Evolutionary conservation across 768 basidiomycete species (phyloP).

Genomic region (Boletus eberwhitei): DNA sequence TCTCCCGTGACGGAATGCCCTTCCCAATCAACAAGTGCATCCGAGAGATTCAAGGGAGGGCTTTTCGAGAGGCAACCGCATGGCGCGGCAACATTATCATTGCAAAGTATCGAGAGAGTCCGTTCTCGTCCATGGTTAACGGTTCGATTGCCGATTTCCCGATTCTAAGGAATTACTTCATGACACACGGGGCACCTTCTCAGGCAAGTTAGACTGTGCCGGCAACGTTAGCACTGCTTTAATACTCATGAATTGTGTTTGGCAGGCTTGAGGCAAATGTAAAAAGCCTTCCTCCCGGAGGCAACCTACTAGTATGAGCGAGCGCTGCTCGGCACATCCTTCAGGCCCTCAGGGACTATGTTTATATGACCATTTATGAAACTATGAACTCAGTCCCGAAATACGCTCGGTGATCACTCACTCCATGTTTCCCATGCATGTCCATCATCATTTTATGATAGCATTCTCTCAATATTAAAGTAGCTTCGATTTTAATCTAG

Average conservation of each 20-base stretch:
- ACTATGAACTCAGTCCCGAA: slow-evolving; percentile 11
- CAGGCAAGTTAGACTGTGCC: slow-evolving; percentile 34
- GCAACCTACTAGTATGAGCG: neutral
- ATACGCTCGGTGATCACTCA: slow-evolving; percentile 8
- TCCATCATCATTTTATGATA: slow-evolving; percentile 20
- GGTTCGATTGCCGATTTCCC: slow-evolving; percentile 84
- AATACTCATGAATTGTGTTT: slow-evolving; percentile 21
- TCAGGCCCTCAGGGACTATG: slow-evolving; percentile 18
- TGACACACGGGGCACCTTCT: slow-evolving; percentile 56
- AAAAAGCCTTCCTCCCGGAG: slow-evolving; percentile 7
- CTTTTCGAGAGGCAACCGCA: slow-evolving; percentile 58
- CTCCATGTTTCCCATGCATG: slow-evolving; percentile 25
- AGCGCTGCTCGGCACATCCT: slow-evolving; percentile 1
- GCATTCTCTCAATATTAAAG: slow-evolving; percentile 10
- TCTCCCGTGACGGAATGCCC: slow-evolving; percentile 77
- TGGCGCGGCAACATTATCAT: slow-evolving; percentile 82
- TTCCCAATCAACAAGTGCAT: slow-evolving; percentile 79
- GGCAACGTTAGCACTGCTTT: slow-evolving; percentile 9
- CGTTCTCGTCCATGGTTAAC: slow-evolving; percentile 55
- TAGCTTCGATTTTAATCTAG: slow-evolving; percentile 24
- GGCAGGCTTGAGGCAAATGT: slow-evolving; percentile 27
- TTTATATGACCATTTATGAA: slow-evolving; percentile 29
- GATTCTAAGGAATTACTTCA: slow-evolving; percentile 74
- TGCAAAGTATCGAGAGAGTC: slow-evolving; percentile 58
- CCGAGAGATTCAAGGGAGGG: slow-evolving; percentile 65